Conservation (phyloP, 306 rosid species). For the Morella rubra region DNA sequence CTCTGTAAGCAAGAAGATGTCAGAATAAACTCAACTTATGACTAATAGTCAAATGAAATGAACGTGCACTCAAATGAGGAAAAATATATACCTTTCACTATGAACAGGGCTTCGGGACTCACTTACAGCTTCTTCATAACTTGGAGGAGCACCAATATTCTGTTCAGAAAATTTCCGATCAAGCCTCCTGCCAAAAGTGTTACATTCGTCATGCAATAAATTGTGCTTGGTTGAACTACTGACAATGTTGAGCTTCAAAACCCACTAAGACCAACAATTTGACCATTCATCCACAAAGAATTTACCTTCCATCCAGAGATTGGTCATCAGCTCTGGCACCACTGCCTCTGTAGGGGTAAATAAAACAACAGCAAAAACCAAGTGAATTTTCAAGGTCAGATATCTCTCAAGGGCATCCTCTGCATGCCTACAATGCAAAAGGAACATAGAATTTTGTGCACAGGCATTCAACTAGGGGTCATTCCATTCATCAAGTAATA, state of each 20-base stretch:
- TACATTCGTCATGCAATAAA: conserved; percentile 1
- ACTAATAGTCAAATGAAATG: conserved; percentile 1
- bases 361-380: conserved; percentile 4
- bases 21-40: conserved; percentile 9
- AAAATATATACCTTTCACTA: conserved; percentile 59
- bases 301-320: conserved; percentile 83
- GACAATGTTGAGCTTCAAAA: not conserved
- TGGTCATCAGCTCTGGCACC: conserved; percentile 67
- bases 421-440: not conserved
- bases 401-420: not conserved
- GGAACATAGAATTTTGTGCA: not conserved
- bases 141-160: conserved; percentile 75
- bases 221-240: not conserved
- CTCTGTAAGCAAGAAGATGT: conserved; percentile 47
- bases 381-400: not conserved
- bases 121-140: conserved; percentile 79
- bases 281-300: conserved; percentile 5
- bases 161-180: conserved; percentile 83
- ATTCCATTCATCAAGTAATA: not conserved
- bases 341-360: conserved; percentile 40
- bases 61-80: not conserved
- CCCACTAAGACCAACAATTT: not conserved
- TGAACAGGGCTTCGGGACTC: conserved; percentile 73
- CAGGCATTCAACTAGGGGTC: not conserved
- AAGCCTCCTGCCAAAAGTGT: conserved; percentile 46